These are phyloP conservation scores for Eutrema japonicum DNA, from an alignment of 345 rosid genomes.

Conservation along the genomic window DNA sequence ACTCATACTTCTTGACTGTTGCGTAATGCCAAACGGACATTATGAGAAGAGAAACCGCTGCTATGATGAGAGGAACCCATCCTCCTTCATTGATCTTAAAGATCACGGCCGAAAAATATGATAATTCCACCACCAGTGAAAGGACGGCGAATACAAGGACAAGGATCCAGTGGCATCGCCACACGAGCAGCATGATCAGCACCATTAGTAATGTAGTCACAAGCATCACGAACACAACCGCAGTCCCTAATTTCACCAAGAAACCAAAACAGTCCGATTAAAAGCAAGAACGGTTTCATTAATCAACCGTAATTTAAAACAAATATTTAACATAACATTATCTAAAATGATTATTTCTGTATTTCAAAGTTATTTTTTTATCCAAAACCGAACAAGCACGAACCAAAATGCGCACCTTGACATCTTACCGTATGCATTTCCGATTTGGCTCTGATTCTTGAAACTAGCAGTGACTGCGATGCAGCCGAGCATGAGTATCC, in stretches of 20 bases:
- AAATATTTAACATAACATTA: too few species aligned
- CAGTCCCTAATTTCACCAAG: conserved; percentile 59
- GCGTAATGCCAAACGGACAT: conserved; percentile 83
- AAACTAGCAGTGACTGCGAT: conserved; percentile 76
- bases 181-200: conserved; percentile 72
- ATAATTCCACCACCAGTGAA: conserved; percentile 60
- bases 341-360: too few species aligned
- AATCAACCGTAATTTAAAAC: too few species aligned
- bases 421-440: conserved; percentile 75
- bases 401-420: conserved; percentile 11
- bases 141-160: conserved; percentile 63
- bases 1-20: conserved; percentile 72
- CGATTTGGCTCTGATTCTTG: conserved; percentile 72
- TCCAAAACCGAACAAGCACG: not conserved
- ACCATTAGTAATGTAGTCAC: conserved; percentile 75
- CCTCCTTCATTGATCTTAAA: conserved; percentile 79
- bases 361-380: too few species aligned
- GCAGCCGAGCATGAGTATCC: conserved; percentile 82
- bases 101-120: conserved; percentile 69
- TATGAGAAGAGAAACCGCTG: conserved; percentile 63
- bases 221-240: conserved; percentile 75
- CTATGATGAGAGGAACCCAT: conserved; percentile 82
- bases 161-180: conserved; percentile 79
- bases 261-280: conserved; percentile 23
- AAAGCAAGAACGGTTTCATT: not conserved